Evolutionary conservation across 176 grass and related monocot species (phyloP), one percentile per base, ranked within the genome.

Genomic region (Hsuehochloa calcarea): DNA sequence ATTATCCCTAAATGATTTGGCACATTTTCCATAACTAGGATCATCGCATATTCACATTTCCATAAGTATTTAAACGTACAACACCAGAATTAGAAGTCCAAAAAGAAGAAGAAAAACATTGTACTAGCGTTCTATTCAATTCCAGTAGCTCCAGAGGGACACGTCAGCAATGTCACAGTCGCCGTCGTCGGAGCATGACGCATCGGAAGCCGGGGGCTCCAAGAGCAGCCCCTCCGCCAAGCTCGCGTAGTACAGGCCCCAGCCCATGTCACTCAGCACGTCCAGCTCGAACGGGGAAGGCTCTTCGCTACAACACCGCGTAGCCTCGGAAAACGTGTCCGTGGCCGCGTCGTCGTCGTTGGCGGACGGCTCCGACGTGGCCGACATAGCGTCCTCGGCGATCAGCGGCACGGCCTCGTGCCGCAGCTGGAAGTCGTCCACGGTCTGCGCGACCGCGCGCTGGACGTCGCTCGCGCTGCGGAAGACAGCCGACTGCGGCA

Each of bases 171-270:
- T 77, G 31, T 78, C 34, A 8, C 2, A 51, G 38, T 74, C 45
- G 8, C 22, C 34, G 14, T 61, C 75, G 17, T 60, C 87, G 55
- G n/a, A 60, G 59, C 35, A 46, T 4, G 35, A 65, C 13, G 39
- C 29, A 31, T n/a, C 74, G 19, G 69, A 56, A 13, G 35, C 13
- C 13, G 84, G 90, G 23, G 90, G 81, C 10, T 82, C 64, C 38
- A 89, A 47, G 67, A 92, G 82, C 26, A 92, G 27, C 40, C 73
- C 90, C 79, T 87, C 49, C 6, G 90, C 90, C 75, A 89, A 43
- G 86, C 83, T 83, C 6, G 82, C 56, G 41, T 89, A 89, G 72
- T 92, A 89, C 56, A 86, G 3, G 41, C 22, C 79, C 34, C 43
- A 68, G 22, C 88, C 86, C 87, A 86, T 83, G 3, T 86, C 87